Conservation (phyloP, 306 rosid species). For the Gleditsia sinensis region DNA sequence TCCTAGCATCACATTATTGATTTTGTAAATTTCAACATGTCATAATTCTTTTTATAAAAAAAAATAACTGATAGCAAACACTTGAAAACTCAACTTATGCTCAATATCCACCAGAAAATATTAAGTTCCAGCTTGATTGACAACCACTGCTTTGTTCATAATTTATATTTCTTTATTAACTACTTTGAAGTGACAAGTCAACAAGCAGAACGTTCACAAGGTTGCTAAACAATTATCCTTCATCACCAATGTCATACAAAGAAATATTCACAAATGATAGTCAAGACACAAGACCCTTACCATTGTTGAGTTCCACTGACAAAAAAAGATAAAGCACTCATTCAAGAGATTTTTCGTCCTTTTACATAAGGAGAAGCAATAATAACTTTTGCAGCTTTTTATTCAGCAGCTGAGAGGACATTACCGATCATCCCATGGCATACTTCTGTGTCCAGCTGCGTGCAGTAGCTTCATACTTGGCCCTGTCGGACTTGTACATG, state of each 20-base stretch:
- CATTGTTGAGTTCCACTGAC: slow-evolving; percentile 40
- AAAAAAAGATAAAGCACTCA: slow-evolving; percentile 37
- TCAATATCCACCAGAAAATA: neutral
- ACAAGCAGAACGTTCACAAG: slow-evolving; percentile 41
- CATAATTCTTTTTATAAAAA: too few relatives aligned
- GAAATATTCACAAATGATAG: slow-evolving; percentile 60
- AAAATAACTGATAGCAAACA: too few relatives aligned
- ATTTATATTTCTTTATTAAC: slow-evolving; percentile 28
- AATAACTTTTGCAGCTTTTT: slow-evolving; percentile 30
- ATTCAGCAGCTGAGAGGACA: slow-evolving; percentile 19
- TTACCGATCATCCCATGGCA: slow-evolving; percentile 70
- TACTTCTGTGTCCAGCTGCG: slow-evolving; percentile 96
- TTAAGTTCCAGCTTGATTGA: neutral
- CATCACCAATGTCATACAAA: slow-evolving; percentile 53
- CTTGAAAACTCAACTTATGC: too few relatives aligned
- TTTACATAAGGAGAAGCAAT: slow-evolving; percentile 43
- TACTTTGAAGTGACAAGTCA: slow-evolving; percentile 30
- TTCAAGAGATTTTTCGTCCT: slow-evolving; percentile 38
- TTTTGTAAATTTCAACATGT: too few relatives aligned
- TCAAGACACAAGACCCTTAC: slow-evolving; percentile 44
- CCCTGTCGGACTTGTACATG: slow-evolving; percentile 87
- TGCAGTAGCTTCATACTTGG: slow-evolving; percentile 88
- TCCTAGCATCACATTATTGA: too few relatives aligned
- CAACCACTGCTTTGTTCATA: neutral
- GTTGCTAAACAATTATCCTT: slow-evolving; percentile 37